Base-by-base conservation (phyloP, 768 basidiomycete species). In the Phanerochaete sordida region DNA sequence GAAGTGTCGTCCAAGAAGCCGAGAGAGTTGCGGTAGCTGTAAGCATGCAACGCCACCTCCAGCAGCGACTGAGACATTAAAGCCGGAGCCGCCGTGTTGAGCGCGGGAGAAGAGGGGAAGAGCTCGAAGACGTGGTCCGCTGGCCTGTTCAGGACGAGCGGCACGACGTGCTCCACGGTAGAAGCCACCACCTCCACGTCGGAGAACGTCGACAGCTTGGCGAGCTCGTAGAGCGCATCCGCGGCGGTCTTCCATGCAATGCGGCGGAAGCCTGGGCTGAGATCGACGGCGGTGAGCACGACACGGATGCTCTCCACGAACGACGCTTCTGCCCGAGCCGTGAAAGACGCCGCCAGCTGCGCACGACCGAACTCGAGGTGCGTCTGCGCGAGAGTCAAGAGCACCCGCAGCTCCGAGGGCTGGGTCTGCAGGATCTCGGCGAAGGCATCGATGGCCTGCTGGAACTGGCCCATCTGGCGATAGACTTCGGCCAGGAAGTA, bases 401-500 rank as follows among this genome's bases (percentile, higher is more conserved):
- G 74, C 9, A 92, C 83, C 7, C 90, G 91, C 7, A 87, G 72
- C 66, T 98, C 94, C 11, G 79, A 73, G 0, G 88, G 87, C 7
- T 78, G 83, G 6, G 73, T 63, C 6, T 70, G 69, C 21, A 90
- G 73, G 47, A 96, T 81, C 7, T 72, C 72, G 58, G 82, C 72
- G 68, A 92, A 87, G 1, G 83, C 77, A 24, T 70, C 68, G 63
- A 97, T 87, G 1, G 97, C 90, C n/a, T 90, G 85, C 33, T 81
- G 76, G 65, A 85, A 88, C 49, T 86, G 79, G 1, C 91, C 89
- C 59, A 90, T 84, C 63, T 91, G 87, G 28, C 83, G 81, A 63
- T 91, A 87, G 30, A 95, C 90, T 43, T 95, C 88, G 4, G 87
- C 96, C 47, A 93, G 88, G 69, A 95, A 79, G 75, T 88, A 98